Percentiles rank a stretch among this genome's conserved stretches.
phyloP scores from a whole-genome alignment of 2,329 filamentous ascomycete species.

The Arachnopeziza araneosa region DNA sequence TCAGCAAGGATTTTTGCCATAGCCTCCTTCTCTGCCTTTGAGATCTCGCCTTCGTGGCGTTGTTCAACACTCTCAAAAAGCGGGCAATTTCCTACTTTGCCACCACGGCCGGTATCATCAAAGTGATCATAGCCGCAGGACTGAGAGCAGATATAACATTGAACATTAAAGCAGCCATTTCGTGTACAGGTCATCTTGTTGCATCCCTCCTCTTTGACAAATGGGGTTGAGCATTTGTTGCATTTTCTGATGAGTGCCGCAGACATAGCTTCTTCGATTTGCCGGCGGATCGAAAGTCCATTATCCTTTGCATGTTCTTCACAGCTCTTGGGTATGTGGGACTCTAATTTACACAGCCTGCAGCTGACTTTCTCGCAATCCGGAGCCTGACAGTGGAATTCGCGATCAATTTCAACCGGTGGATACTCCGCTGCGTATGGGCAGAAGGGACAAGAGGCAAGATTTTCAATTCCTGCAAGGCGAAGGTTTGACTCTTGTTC shows the following conservation, averaged over 20 bases:
- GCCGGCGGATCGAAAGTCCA: slow-evolving; percentile 55
- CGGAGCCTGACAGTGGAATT: slow-evolving; percentile 66
- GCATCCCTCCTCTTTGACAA: slow-evolving; percentile 74
- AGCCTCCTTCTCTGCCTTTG: slow-evolving; percentile 53
- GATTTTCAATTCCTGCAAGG: slow-evolving; percentile 63
- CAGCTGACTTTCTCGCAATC: slow-evolving; percentile 61
- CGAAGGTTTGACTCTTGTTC: slow-evolving; percentile 66
- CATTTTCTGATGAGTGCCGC: slow-evolving; percentile 71
- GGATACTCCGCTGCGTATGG: slow-evolving; percentile 71
- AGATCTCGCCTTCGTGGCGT: slow-evolving; percentile 59
- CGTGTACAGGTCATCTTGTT: slow-evolving; percentile 75
- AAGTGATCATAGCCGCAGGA: slow-evolving; percentile 67
- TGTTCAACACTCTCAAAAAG: slow-evolving; percentile 58
- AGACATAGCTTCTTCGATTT: slow-evolving; percentile 81
- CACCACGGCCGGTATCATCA: slow-evolving; percentile 43
- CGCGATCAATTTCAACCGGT: slow-evolving; percentile 59
- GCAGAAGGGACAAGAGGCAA: slow-evolving; percentile 77
- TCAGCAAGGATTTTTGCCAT: slow-evolving; percentile 49
- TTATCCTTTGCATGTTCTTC: slow-evolving; percentile 57
- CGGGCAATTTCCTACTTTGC: slow-evolving; percentile 53
- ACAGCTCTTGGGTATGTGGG: slow-evolving; percentile 69
- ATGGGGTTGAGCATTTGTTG: slow-evolving; percentile 58
- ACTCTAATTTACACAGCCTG: slow-evolving; percentile 60
- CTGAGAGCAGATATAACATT: slow-evolving; percentile 69
- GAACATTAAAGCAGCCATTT: slow-evolving; percentile 43